Conservation (phyloP, 129 eudicot genomes). For the Rutidosis leptorrhynchoides region DNA sequence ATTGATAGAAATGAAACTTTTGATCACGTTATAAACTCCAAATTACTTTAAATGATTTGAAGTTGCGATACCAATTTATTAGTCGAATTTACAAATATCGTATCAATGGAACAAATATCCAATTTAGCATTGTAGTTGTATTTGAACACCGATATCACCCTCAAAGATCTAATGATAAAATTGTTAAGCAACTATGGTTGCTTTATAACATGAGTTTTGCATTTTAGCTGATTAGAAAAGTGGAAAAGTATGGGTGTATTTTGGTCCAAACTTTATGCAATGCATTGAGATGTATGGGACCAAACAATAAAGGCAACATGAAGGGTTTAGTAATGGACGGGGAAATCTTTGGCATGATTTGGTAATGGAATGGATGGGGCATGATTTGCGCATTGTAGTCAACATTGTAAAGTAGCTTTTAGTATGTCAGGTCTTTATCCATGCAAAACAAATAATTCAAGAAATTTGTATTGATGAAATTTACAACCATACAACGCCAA, state of each 20-base stretch:
- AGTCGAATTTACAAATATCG: too few relatives aligned
- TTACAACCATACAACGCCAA: too few relatives aligned
- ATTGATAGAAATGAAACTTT: background rate
- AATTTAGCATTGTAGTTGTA: background rate
- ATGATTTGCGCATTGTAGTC: background rate
- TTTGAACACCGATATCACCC: background rate
- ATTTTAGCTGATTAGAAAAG: background rate
- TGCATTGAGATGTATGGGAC: constrained; percentile 8
- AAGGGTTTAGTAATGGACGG: background rate
- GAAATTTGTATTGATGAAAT: background rate
- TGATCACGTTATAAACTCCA: background rate
- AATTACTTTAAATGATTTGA: too few relatives aligned
- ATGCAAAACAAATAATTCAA: background rate
- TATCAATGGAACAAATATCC: too few relatives aligned
- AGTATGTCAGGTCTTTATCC: background rate
- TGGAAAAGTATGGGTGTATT: background rate
- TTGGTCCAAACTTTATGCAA: background rate
- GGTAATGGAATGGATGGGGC: too few relatives aligned
- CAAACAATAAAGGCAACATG: background rate
- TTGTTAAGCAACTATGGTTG: background rate
- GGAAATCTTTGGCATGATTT: too few relatives aligned
- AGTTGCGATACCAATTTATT: background rate
- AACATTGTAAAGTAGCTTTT: constrained; percentile 3
- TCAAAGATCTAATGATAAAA: background rate
- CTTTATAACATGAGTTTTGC: background rate